These are phyloP conservation scores for Symmetrospora coprosmae DNA, from an alignment of 768 basidiomycete species.

Conservation along the genomic window DNA sequence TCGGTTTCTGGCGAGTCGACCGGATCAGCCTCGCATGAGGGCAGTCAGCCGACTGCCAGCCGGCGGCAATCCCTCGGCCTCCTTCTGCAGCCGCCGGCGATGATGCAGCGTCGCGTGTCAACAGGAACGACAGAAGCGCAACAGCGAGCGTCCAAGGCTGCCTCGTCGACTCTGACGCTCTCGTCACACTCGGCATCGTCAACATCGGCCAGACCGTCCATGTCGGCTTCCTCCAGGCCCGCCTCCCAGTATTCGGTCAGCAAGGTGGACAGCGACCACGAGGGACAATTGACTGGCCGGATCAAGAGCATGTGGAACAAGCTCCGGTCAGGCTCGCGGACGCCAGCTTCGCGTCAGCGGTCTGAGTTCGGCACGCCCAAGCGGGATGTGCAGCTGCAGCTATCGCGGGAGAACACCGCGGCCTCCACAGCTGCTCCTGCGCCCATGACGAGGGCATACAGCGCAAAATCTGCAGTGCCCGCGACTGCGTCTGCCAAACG, in stretches of 20 bases:
- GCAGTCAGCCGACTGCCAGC: not conserved
- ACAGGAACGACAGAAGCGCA: not conserved
- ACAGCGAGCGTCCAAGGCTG: not conserved
- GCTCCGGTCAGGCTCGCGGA: slow-evolving; percentile 17
- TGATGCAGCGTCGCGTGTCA: not conserved
- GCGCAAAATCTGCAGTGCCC: no score
- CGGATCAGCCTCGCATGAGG: not conserved
- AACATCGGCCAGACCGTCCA: no score
- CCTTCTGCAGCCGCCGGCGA: not conserved
- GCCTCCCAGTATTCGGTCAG: no score
- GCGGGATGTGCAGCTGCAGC: no score
- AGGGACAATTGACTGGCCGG: not conserved
- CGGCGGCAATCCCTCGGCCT: not conserved
- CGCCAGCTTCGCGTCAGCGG: slow-evolving; percentile 19
- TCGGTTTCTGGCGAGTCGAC: slow-evolving; percentile 13
- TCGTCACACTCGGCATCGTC: no score
- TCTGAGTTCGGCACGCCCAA: no score
- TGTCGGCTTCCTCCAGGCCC: no score
- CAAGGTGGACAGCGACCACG: not conserved
- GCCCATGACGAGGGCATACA: no score
- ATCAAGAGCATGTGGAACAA: not conserved
- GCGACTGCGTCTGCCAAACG: no score
- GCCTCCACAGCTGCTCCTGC: no score
- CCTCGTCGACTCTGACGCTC: no score
- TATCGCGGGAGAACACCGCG: no score